Evolutionary conservation across 257 asterid genomes (phyloP), one percentile per base, ranked within the genome.

Genomic region (Penstemon barbatus): DNA sequence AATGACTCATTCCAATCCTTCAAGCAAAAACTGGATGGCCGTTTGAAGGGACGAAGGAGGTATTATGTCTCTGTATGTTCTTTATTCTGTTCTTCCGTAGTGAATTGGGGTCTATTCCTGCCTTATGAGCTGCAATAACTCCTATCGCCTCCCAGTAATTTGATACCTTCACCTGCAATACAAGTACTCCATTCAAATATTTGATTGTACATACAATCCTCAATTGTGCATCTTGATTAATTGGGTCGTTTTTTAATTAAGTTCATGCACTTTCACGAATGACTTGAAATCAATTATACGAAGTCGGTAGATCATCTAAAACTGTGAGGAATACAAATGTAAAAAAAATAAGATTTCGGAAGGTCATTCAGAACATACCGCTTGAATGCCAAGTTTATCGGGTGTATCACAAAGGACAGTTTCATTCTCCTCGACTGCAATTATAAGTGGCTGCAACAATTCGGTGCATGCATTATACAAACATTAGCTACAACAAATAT

Each of bases 71-170:
- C 4, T 44, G 72, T 38, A 85, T 82, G 78, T 81, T 87, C 44
- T 77, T 82, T 55, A 89, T 71, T 69, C 88, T 57, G 75, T 92
- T 75, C 70, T 72, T 84, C 77, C 96, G 79, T 41, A 92, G 79
- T 33, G 98, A 87, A 79, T 76, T 51, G 5, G 96, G 98, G 73
- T 89, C 85, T 11, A 92, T 81, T 70, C 98, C 98, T 5, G 96
- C 98, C 71, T 86, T 92, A 71, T 92, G 97, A 69, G 98, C 96
- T 36, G 95, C 97, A 5, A 92, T 50, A 36, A 89, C 89, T 65
- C 98, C 98, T 53, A 92, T 86, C 4, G 97, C 98, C 77, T 92
- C 98, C 98, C 98, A 91, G 70, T 92, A 89, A 67, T 92, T 92
- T 39, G 97, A 80, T 54, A 87, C 95, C 74, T 75, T 82, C 65